Conservation (phyloP, 1,284 basidiomycete species). For the Coniophora puteana region DNA sequence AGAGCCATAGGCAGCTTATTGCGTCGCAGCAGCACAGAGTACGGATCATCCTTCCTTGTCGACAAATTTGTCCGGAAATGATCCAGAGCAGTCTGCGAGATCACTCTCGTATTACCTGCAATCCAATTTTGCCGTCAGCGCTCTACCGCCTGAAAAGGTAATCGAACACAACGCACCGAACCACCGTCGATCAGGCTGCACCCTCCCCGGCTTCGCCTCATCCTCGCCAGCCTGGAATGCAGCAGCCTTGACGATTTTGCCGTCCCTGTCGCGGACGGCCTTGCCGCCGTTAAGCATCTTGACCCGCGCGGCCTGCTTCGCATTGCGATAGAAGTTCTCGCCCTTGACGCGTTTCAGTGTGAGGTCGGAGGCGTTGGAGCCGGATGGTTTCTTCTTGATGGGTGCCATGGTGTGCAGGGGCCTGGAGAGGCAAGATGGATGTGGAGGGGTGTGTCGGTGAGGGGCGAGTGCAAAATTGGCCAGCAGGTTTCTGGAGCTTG, state of each 20-base stretch:
- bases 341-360: constrained; percentile 78
- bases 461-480: constrained; percentile 9
- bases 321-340: constrained; percentile 93
- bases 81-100: constrained; percentile 93
- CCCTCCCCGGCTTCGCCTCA: constrained; percentile 83
- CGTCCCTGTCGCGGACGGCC: constrained; percentile 83
- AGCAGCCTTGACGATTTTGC: constrained; percentile 88
- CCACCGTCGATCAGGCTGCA: constrained; percentile 93
- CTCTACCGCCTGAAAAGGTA: constrained; percentile 5
- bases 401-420: constrained; percentile 46
- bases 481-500: too few relatives aligned
- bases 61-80: constrained; percentile 89
- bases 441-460: neutral
- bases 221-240: constrained; percentile 91
- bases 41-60: constrained; percentile 86
- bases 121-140: constrained; percentile 8
- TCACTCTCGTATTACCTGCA: constrained; percentile 93
- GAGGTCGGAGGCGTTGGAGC: constrained; percentile 46
- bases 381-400: constrained; percentile 39
- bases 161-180: constrained; percentile 69
- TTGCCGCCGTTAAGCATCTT: constrained; percentile 93
- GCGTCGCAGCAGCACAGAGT: constrained; percentile 85
- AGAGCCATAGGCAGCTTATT: constrained; percentile 96
- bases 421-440: neutral
- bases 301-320: constrained; percentile 75